Base-by-base conservation (phyloP, 2,329 filamentous ascomycete species). In the Byssothecium circinans region DNA sequence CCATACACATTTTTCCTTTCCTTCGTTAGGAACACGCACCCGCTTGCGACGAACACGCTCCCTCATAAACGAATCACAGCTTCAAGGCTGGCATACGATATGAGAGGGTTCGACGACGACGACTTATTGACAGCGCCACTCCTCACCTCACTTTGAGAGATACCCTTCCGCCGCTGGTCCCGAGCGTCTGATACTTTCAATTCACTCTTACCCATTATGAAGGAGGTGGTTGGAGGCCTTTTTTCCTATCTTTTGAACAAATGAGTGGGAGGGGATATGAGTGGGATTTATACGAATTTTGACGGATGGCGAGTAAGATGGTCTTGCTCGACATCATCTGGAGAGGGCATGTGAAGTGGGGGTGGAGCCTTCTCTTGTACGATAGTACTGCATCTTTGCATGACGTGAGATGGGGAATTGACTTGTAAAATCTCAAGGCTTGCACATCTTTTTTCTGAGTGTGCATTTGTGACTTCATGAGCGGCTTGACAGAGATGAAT, bases 101-200 rank as follows among this genome's bases (percentile, higher is more conserved):
- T 38, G 25, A 33, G 41, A 41, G 32, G 43, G 49, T 33, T 51
- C 53, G 52, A 49, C 20, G 52, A 52, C 17, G 52, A 50, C 23
- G 54, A 54, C 18, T 57, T 50, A 43, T 41, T 46, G 39, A 25
- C 29, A 38, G 40, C 52, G 20, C 33, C 37, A 32, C 39, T 41
- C 19, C 48, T 44, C 45, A 52, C 60, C 60, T 67, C 63, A 60
- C 23, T 25, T 25, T 25, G 23, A 25, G 62, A 66, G 61, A 67
- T 68, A 67, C 62, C 64, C 62, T 52, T 51, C 52, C 54, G 49
- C 57, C 56, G 62, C 63, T 64, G 64, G 63, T 50, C 54, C 67
- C 63, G 64, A 61, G 66, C 62, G 60, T 67, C 56, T 60, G 29
- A 32, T 32, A 14, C 14, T 32, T 32, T 32, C 23, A 25, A 46